Evolutionary conservation across 2,329 filamentous ascomycete genomes (phyloP).

Genomic region (Chrysoporthe deuterocubensis): DNA sequence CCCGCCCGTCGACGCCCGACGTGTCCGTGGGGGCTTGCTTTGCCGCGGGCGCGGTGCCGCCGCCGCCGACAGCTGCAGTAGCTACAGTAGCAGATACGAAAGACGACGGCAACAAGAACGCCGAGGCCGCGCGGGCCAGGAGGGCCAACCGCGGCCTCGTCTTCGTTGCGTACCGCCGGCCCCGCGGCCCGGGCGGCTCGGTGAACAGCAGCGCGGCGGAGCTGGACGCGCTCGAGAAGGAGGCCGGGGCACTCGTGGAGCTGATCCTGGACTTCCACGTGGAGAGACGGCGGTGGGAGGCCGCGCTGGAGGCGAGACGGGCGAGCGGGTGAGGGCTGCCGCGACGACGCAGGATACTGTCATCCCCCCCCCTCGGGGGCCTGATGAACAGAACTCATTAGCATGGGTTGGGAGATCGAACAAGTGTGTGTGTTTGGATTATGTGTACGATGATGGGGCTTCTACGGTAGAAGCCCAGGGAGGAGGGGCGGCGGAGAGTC

Average conservation of each 20-base stretch:
- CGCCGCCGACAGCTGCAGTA: neutral
- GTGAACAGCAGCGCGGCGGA: slow-evolving; percentile 44
- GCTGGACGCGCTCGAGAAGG: slow-evolving; percentile 50
- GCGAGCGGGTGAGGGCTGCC: slow-evolving; percentile 3
- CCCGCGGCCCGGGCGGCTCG: slow-evolving; percentile 43
- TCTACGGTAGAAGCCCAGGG: neutral
- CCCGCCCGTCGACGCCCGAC: slow-evolving; percentile 2
- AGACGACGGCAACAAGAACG: neutral
- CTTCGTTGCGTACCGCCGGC: slow-evolving; percentile 60
- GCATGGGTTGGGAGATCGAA: neutral
- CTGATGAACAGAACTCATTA: neutral
- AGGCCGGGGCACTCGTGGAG: slow-evolving; percentile 58
- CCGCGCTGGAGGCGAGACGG: slow-evolving; percentile 17
- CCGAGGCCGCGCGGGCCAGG: neutral
- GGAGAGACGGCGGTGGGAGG: slow-evolving; percentile 25
- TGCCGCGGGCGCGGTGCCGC: neutral
- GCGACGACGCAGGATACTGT: neutral
- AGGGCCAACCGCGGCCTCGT: slow-evolving; percentile 55
- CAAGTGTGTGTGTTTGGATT: slow-evolving; percentile 7
- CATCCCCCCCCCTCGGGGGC: neutral
- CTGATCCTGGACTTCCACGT: slow-evolving; percentile 55
- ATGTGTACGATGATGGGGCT: neutral
- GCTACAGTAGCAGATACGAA: neutral
- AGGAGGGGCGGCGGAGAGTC: neutral
- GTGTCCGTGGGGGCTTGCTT: slow-evolving; percentile 30